These are phyloP conservation scores for Aureobasidium sp. DNA, from an alignment of 2,329 filamentous ascomycete genomes.

Conservation along the genomic window DNA sequence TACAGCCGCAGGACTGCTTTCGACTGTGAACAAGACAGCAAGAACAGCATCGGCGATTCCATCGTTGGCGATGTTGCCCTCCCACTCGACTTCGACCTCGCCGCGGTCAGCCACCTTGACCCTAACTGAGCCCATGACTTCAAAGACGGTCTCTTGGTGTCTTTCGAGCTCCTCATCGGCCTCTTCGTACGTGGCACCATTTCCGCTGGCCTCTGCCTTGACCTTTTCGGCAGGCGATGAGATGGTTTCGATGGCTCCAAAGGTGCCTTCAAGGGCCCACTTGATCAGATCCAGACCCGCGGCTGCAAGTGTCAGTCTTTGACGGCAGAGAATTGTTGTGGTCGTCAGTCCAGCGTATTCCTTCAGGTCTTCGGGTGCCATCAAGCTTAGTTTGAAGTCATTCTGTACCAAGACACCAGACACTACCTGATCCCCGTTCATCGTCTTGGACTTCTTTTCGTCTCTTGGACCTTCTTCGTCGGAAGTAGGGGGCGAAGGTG, in stretches of 20 bases:
- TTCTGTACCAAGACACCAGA: constrained; percentile 92
- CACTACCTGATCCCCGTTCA: constrained; percentile 57
- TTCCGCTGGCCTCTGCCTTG: constrained; percentile 32
- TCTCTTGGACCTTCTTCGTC: constrained; percentile 30
- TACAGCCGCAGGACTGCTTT: constrained; percentile 89
- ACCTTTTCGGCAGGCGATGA: constrained; percentile 23
- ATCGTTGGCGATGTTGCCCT: constrained; percentile 95
- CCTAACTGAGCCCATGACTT: constrained; percentile 82
- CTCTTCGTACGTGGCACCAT: constrained; percentile 21
- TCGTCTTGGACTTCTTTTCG: constrained; percentile 21
- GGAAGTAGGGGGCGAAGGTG: constrained; percentile 29
- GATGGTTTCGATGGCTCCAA: constrained; percentile 60
- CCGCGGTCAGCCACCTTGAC: constrained; percentile 53
- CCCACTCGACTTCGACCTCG: constrained; percentile 89
- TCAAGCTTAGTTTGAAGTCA: constrained; percentile 92
- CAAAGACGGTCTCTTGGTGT: constrained; percentile 43
- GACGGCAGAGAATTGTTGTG: constrained; percentile 86
- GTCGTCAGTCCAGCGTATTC: constrained; percentile 95
- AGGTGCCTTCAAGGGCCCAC: constrained; percentile 91
- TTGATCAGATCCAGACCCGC: constrained; percentile 85
- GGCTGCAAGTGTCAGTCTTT: constrained; percentile 77
- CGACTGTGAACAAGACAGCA: constrained; percentile 82
- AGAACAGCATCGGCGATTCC: constrained; percentile 96
- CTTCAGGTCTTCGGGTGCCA: constrained; percentile 91
- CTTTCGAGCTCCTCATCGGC: constrained; percentile 22